phyloP scores from a whole-genome alignment of 2,329 filamentous ascomycete species.

The Spiromastix sp. region DNA sequence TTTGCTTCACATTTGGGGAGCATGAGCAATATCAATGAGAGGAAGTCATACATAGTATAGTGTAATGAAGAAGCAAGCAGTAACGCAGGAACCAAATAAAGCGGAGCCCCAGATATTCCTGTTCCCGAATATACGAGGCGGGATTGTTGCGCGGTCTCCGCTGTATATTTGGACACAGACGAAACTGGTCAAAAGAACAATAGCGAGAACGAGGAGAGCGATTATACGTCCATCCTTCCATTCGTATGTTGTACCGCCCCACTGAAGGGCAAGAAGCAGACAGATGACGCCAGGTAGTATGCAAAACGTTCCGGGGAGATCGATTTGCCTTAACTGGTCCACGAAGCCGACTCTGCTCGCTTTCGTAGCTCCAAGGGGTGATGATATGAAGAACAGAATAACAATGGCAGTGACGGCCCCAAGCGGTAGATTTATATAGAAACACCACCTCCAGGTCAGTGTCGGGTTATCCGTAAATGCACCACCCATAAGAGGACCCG shows the following conservation, averaged over 20 bases:
- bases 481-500: conserved; percentile 10
- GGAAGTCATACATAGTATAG: not conserved
- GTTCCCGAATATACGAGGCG: not conserved
- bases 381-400: conserved; percentile 7
- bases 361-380: conserved; percentile 2
- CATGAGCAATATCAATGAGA: too few species aligned
- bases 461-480: conserved; percentile 4
- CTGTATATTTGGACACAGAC: not conserved
- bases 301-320: conserved; percentile 7
- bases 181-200: not conserved
- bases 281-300: conserved; percentile 11
- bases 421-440: conserved; percentile 13
- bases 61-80: conserved; percentile 3
- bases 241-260: conserved; percentile 9
- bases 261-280: conserved; percentile 12
- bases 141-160: not conserved
- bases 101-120: conserved; percentile 1
- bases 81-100: conserved; percentile 1
- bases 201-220: conserved; percentile 12
- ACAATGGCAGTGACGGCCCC: not conserved
- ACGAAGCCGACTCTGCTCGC: conserved; percentile 4
- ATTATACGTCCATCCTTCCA: conserved; percentile 11
- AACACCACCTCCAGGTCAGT: conserved; percentile 4
- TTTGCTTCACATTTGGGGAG: too few species aligned
- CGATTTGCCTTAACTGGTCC: conserved; percentile 7